Evolutionary conservation across 805 yeast genomes (phyloP).

Genomic region (Yarrowia sp.): DNA sequence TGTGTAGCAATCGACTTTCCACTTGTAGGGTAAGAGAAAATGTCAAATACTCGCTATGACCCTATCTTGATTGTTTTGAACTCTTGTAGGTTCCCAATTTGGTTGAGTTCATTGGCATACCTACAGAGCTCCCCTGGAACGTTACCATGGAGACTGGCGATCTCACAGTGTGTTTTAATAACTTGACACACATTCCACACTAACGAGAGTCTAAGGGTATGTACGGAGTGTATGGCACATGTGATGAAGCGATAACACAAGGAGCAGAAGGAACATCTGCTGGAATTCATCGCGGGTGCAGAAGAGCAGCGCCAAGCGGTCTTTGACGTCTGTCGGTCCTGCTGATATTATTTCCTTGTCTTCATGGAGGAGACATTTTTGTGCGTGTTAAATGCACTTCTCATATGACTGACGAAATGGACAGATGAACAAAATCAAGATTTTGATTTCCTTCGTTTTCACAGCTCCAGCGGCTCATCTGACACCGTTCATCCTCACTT

Average conservation of each 20-base stretch:
- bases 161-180: not conserved
- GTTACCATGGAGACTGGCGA: slow-evolving; percentile 11
- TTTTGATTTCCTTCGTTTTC: no score
- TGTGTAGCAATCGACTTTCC: no score
- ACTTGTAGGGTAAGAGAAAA: no score
- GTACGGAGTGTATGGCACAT: no score
- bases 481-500: no score
- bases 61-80: no score
- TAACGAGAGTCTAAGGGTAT: not conserved
- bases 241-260: no score
- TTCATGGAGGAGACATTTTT: not conserved
- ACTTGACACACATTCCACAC: not conserved
- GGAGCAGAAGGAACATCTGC: not conserved
- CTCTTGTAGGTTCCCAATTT: not conserved
- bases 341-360: slow-evolving; percentile 10
- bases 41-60: no score
- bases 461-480: no score
- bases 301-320: slow-evolving; percentile 3
- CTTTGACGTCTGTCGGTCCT: not conserved
- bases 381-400: not conserved
- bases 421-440: no score
- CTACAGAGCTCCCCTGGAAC: not conserved
- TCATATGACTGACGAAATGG: not conserved
- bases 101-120: not conserved
- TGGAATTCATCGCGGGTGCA: not conserved